phyloP scores from a whole-genome alignment of 805 yeast species.

The Danielia oregonensis region DNA sequence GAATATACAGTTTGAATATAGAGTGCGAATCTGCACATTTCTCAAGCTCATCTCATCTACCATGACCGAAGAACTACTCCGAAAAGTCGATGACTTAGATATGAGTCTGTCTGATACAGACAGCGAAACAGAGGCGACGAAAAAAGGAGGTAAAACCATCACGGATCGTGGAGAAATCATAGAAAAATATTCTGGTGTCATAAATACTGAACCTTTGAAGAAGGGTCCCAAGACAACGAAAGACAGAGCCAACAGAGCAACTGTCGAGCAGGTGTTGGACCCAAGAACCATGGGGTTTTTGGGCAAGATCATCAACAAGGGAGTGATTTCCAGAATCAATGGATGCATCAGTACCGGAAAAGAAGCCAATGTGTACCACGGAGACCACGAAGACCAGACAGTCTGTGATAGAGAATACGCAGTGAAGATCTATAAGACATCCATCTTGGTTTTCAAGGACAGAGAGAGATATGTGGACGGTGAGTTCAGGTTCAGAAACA shows the following conservation, averaged over 20 bases:
- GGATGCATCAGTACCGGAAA: conserved; percentile 97
- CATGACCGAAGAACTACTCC: conserved; percentile 1
- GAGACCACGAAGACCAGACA: conserved; percentile 55
- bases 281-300: conserved; percentile 88
- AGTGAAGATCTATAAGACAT: conserved; percentile 91
- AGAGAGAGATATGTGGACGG: conserved; percentile 95
- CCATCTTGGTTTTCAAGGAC: conserved; percentile 94
- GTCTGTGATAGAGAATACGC: conserved; percentile 59
- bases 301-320: conserved; percentile 76
- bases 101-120: conserved; percentile 3
- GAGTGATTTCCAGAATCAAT: conserved; percentile 77
- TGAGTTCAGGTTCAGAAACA: conserved; percentile 85
- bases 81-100: background rate
- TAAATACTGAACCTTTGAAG: conserved; percentile 59
- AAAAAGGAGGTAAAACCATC: conserved; percentile 19
- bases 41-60: background rate
- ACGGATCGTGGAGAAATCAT: conserved; percentile 45
- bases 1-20: conserved; percentile 6
- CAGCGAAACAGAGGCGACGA: background rate
- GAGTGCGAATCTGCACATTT: too few species aligned
- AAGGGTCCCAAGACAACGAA: conserved; percentile 58
- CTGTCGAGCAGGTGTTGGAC: conserved; percentile 94
- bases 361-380: conserved; percentile 92
- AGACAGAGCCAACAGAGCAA: conserved; percentile 91
- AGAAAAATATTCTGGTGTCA: conserved; percentile 60